Conservation (phyloP, 768 basidiomycete species). For the Boletus rex-veris region DNA sequence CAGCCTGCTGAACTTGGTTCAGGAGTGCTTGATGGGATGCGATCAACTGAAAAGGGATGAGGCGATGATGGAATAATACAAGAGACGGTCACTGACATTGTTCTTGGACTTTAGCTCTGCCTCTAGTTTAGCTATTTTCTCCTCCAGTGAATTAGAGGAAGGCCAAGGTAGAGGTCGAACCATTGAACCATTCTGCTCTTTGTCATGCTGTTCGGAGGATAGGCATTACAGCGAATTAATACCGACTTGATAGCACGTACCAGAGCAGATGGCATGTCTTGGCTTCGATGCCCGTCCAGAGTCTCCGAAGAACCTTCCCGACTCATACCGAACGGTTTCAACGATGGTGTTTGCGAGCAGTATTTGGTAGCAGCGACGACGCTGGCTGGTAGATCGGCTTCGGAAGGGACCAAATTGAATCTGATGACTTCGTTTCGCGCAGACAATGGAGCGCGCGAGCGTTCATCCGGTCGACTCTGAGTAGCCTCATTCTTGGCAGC, state of each 20-base stretch:
- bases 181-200: neutral
- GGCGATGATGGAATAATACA: neutral
- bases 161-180: neutral
- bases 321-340: neutral
- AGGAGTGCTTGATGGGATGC: conserved; percentile 51
- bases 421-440: conserved; percentile 27
- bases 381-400: conserved; percentile 3
- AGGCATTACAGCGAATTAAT: neutral
- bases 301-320: neutral
- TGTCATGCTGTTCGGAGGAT: conserved; percentile 12
- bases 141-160: conserved; percentile 8
- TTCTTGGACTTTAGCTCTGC: conserved; percentile 42
- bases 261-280: conserved; percentile 8
- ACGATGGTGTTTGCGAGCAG: neutral
- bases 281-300: neutral
- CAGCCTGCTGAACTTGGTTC: conserved; percentile 53
- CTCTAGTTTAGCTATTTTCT: conserved; percentile 39
- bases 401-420: conserved; percentile 22
- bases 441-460: conserved; percentile 16
- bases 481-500: conserved; percentile 9
- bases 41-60: conserved; percentile 38
- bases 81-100: conserved; percentile 30
- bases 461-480: conserved; percentile 7
- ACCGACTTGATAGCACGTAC: conserved; percentile 8
- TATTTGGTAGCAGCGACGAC: neutral